These are phyloP conservation scores for Boletus coccyginus DNA, from an alignment of 768 basidiomycete genomes.

Conservation along the genomic window DNA sequence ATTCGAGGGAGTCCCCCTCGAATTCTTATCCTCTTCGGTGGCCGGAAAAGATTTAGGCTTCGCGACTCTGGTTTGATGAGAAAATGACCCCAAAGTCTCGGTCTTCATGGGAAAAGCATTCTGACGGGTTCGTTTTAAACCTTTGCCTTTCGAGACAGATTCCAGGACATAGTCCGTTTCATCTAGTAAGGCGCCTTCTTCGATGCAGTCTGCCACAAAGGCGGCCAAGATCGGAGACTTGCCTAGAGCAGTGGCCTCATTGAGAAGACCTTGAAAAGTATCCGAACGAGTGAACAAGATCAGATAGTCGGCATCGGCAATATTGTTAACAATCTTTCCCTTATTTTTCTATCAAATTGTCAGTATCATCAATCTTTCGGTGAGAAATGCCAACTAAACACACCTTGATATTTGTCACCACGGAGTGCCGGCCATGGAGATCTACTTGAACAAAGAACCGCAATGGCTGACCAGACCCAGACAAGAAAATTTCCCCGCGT, in stretches of 20 bases:
- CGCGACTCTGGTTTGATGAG: not conserved
- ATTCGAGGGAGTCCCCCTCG: conserved; percentile 8
- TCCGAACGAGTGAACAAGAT: conserved; percentile 53
- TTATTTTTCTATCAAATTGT: conserved; percentile 53
- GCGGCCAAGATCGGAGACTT: conserved; percentile 49
- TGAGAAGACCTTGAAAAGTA: conserved; percentile 48
- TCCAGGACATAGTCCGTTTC: conserved; percentile 44
- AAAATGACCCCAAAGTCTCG: conserved; percentile 7
- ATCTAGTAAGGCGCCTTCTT: conserved; percentile 42
- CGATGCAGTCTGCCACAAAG: conserved; percentile 55
- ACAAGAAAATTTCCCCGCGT: conserved; percentile 42
- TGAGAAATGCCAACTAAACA: conserved; percentile 8
- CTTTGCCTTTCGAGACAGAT: conserved; percentile 18
- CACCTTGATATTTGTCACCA: conserved; percentile 63
- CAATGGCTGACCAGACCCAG: conserved; percentile 40
- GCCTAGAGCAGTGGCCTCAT: conserved; percentile 30
- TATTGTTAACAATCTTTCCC: conserved; percentile 53
- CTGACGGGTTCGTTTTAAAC: conserved; percentile 26
- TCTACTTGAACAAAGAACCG: conserved; percentile 71
- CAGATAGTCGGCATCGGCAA: conserved; percentile 57
- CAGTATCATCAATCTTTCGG: not conserved
- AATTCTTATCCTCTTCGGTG: not conserved
- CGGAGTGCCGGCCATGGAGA: conserved; percentile 47
- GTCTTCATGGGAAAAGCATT: conserved; percentile 10
- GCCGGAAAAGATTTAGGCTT: conserved; percentile 7